A percentile compares a stretch with the other conserved stretches of the same genome.
These are phyloP conservation scores for Vanilla planifolia DNA, from an alignment of 106 monocot genomes.

Conservation along the genomic window DNA sequence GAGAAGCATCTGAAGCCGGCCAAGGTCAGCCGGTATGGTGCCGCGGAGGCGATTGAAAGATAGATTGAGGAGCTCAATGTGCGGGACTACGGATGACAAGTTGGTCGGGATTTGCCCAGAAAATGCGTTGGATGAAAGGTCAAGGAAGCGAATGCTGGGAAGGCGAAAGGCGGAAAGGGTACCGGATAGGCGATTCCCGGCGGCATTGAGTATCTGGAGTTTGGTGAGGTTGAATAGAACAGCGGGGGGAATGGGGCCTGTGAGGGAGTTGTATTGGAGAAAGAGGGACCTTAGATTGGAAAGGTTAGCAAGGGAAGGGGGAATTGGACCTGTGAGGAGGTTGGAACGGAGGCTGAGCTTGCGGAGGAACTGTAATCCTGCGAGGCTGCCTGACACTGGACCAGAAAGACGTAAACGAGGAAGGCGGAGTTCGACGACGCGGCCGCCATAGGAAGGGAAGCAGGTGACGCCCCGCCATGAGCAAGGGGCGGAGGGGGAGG, in stretches of 20 bases:
- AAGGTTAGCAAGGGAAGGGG: constrained; percentile 4
- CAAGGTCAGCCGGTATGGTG: constrained; percentile 15
- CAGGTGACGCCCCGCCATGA: constrained; percentile 14
- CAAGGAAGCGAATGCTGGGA: neutral
- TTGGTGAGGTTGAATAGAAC: constrained; percentile 6
- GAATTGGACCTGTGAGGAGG: constrained; percentile 19
- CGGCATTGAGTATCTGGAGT: constrained; percentile 11
- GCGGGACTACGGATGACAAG: neutral
- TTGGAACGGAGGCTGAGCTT: constrained; percentile 15
- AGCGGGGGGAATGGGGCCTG: constrained; percentile 2
- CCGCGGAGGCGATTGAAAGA: constrained; percentile 23
- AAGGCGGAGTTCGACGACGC: neutral
- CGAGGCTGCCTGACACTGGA: neutral
- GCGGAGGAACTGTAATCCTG: constrained; percentile 4
- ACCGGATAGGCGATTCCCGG: constrained; percentile 6
- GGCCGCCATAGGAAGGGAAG: neutral
- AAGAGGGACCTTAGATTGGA: constrained; percentile 12
- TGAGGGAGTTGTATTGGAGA: constrained; percentile 10
- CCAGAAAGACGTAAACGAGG: neutral
- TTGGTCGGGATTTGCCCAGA: constrained; percentile 1
- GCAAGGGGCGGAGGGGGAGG: constrained; percentile 4
- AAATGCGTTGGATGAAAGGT: constrained; percentile 4
- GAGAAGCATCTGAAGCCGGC: neutral
- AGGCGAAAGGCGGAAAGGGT: neutral
- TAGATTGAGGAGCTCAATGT: constrained; percentile 15